phyloP scores from a whole-genome alignment of 345 rosid genomes.

The Gossypium raimondii region DNA sequence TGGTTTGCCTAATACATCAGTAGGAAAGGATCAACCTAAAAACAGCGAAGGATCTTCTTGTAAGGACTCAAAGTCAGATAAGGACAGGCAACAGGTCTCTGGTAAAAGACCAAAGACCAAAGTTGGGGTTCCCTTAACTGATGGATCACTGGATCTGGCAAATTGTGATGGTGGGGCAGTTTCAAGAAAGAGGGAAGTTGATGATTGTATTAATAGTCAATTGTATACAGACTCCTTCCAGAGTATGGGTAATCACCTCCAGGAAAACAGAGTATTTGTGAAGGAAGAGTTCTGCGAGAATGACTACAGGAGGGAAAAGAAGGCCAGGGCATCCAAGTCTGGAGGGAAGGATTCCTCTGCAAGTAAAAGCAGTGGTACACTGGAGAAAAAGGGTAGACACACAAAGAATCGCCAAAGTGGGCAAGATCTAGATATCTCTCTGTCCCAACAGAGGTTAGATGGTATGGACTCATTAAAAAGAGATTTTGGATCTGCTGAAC shows the following conservation, averaged over 20 bases:
- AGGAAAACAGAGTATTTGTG: slow-evolving; percentile 25
- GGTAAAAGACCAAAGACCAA: slow-evolving; percentile 42
- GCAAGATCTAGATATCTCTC: slow-evolving; percentile 31
- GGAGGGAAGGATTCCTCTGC: slow-evolving; percentile 61
- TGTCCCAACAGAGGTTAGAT: slow-evolving; percentile 40
- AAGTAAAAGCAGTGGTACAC: slow-evolving; percentile 46
- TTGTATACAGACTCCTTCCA: slow-evolving; percentile 23
- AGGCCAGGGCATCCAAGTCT: slow-evolving; percentile 46
- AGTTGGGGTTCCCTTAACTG: slow-evolving; percentile 29
- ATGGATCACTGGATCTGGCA: slow-evolving; percentile 41
- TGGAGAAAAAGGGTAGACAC: slow-evolving; percentile 47
- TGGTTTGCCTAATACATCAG: slow-evolving; percentile 39
- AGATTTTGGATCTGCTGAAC: slow-evolving; percentile 43
- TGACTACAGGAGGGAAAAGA: slow-evolving; percentile 55
- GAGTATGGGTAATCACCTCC: slow-evolving; percentile 27
- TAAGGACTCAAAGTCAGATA: slow-evolving; percentile 38
- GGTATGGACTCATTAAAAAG: slow-evolving; percentile 45
- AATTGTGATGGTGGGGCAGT: slow-evolving; percentile 38
- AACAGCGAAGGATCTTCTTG: slow-evolving; percentile 29
- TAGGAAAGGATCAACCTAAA: slow-evolving; percentile 44
- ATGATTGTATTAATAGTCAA: slow-evolving; percentile 38
- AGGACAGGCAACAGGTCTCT: slow-evolving; percentile 34
- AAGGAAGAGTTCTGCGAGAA: slow-evolving; percentile 50
- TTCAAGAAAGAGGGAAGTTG: slow-evolving; percentile 53
- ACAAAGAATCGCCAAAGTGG: slow-evolving; percentile 34